Percentiles rank a stretch among this genome's conserved stretches.
Evolutionary conservation across 78 protist species (phyloP).

Genomic region (Monocercomonoides exilis): DNA sequence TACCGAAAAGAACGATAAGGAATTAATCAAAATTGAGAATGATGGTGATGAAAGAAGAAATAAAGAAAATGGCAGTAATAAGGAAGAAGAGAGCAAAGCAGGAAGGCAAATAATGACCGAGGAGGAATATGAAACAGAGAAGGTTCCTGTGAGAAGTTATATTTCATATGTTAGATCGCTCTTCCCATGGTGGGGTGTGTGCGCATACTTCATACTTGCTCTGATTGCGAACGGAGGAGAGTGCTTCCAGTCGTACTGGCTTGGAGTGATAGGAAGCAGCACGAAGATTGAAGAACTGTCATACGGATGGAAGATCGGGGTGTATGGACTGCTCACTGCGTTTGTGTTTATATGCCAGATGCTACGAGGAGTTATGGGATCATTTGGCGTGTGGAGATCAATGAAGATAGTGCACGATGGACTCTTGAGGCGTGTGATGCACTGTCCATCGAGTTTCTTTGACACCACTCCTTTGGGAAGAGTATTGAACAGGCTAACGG

Average conservation of each 20-base stretch:
- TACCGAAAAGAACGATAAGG: too few species aligned
- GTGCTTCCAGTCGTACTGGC: not conserved
- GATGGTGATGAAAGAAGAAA: too few species aligned
- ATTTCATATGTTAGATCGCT: not conserved
- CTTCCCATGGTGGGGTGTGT: not conserved
- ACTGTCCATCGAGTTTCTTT: constrained; percentile 88
- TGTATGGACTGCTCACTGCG: not conserved
- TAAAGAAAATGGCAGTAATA: too few species aligned
- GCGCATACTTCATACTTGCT: not conserved
- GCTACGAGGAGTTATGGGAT: not conserved
- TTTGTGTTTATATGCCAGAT: not conserved
- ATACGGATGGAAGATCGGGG: not conserved
- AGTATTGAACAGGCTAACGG: not conserved
- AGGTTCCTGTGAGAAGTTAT: not conserved
- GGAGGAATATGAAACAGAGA: not conserved
- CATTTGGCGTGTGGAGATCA: not conserved
- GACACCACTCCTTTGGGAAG: constrained; percentile 78
- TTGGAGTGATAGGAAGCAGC: not conserved
- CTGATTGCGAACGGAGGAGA: not conserved
- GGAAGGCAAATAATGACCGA: not conserved
- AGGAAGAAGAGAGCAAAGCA: too few species aligned
- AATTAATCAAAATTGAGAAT: too few species aligned
- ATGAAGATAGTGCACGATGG: not conserved
- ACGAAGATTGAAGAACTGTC: not conserved
- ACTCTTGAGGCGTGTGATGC: constrained; percentile 42